A percentile compares a stretch with the other conserved stretches of the same genome.
phyloP scores from a whole-genome alignment of 345 rosid species.

The Kandelia obovata region DNA sequence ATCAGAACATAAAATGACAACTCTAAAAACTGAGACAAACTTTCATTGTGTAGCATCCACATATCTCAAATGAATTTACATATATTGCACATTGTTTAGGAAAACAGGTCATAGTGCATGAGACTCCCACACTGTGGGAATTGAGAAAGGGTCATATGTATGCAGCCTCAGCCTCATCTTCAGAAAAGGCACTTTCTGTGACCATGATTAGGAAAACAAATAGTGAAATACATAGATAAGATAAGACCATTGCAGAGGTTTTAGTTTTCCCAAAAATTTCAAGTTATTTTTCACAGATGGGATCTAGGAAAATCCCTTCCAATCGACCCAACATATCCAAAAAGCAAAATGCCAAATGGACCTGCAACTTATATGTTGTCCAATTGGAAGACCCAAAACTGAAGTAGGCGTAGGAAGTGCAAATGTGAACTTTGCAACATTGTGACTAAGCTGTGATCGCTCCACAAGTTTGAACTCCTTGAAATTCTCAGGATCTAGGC shows the following conservation, averaged over 20 bases:
- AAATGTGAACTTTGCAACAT: slow-evolving; percentile 89
- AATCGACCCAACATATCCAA: neutral
- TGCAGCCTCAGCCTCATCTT: too few species aligned
- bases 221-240: neutral
- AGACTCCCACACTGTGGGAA: too few species aligned
- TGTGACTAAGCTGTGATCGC: slow-evolving; percentile 74
- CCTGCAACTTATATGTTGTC: slow-evolving; percentile 98
- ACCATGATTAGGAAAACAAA: neutral
- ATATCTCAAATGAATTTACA: too few species aligned
- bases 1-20: neutral
- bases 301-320: neutral
- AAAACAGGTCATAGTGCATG: too few species aligned
- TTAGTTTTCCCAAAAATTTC: neutral
- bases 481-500: slow-evolving; percentile 83
- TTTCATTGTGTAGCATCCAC: neutral
- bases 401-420: slow-evolving; percentile 71
- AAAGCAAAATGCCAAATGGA: slow-evolving; percentile 21
- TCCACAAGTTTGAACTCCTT: slow-evolving; percentile 87
- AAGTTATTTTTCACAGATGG: neutral
- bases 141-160: too few species aligned
- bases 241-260: neutral
- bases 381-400: slow-evolving; percentile 93
- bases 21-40: neutral
- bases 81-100: neutral
- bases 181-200: too few species aligned